Conservation (phyloP, 2,329 filamentous ascomycete species). For the Aspergillus intermedius region DNA sequence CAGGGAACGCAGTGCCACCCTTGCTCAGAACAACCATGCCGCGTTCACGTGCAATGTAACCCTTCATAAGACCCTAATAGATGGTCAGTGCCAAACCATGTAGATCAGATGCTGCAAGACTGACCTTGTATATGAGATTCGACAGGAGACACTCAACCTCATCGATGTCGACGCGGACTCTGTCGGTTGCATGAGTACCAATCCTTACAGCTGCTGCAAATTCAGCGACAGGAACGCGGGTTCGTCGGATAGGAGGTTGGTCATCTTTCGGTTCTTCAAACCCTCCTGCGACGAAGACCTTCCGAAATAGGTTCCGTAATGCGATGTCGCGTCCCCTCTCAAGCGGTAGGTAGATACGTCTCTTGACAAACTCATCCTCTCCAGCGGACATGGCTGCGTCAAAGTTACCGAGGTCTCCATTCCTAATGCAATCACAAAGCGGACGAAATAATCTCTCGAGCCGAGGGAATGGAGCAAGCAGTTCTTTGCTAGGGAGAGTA, state of each 20-base stretch:
- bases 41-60: conserved; percentile 88
- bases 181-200: conserved; percentile 47
- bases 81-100: not conserved
- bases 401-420: conserved; percentile 75
- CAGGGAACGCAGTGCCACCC: conserved; percentile 77
- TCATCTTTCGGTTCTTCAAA: conserved; percentile 71
- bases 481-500: conserved; percentile 64
- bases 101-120: conserved; percentile 16
- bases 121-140: conserved; percentile 97
- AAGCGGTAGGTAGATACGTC: conserved; percentile 87
- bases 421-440: conserved; percentile 70
- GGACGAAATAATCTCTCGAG: conserved; percentile 74
- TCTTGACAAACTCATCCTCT: conserved; percentile 88
- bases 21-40: conserved; percentile 91
- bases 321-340: conserved; percentile 89
- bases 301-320: conserved; percentile 82
- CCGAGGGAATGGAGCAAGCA: conserved; percentile 68
- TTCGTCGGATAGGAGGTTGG: conserved; percentile 55
- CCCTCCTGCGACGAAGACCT: conserved; percentile 80
- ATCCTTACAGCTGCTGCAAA: conserved; percentile 80
- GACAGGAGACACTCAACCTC: conserved; percentile 93
- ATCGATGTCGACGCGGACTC: conserved; percentile 67
- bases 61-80: conserved; percentile 85
- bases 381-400: conserved; percentile 72
- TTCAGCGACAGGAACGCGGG: conserved; percentile 73